These are phyloP conservation scores for Turritis glabra DNA, from an alignment of 345 rosid species.

Conservation along the genomic window DNA sequence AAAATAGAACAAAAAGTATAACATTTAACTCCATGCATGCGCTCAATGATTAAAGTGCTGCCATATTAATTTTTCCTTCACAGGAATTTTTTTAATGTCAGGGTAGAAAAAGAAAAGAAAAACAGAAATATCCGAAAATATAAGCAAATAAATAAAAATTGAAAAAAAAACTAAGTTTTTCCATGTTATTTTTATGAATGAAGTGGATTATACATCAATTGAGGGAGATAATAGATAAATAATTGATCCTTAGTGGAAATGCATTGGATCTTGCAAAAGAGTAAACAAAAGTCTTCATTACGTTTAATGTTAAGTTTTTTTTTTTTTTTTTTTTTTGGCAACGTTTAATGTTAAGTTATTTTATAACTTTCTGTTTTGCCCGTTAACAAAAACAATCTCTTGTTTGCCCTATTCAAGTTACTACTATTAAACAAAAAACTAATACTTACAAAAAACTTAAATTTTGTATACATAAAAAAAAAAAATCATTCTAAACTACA, in stretches of 20 bases:
- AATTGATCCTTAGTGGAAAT: conserved; percentile 24
- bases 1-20: no score
- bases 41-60: not conserved
- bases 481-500: not conserved
- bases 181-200: not conserved
- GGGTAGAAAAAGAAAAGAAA: not conserved
- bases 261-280: conserved; percentile 38
- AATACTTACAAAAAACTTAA: not conserved
- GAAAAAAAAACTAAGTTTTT: not conserved
- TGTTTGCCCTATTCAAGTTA: not conserved
- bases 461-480: not conserved
- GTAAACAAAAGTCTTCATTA: conserved; percentile 32
- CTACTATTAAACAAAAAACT: not conserved
- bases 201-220: conserved; percentile 1
- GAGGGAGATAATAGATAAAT: not conserved
- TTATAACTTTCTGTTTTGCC: not conserved
- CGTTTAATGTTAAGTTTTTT: conserved; percentile 18
- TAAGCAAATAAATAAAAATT: not conserved
- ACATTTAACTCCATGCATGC: no score
- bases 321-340: no score
- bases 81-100: not conserved
- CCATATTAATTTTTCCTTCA: not conserved
- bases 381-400: not conserved
- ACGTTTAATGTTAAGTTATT: conserved; percentile 19
- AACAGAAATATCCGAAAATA: not conserved